Conservation (phyloP, 2,329 filamentous ascomycete genomes). For the Arthrocladium fulminans region DNA sequence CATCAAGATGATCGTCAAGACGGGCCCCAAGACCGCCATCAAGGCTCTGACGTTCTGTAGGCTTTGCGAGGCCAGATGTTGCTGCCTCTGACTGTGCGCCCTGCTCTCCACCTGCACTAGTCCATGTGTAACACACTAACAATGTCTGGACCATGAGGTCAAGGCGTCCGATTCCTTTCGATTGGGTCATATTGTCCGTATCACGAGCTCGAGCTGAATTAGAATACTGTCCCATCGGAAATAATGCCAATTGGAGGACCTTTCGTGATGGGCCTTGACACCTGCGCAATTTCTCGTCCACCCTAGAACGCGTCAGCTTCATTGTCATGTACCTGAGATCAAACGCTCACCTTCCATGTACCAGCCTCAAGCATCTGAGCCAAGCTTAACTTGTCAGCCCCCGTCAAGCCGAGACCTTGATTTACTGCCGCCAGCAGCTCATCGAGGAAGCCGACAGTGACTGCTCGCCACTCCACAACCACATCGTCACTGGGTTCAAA, state of each 20-base stretch:
- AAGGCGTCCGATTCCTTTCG: no score
- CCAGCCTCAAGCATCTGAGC: constrained; percentile 91
- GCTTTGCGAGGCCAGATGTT: no score
- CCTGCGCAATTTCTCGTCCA: constrained; percentile 89
- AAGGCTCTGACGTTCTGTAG: no score
- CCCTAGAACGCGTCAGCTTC: constrained; percentile 47
- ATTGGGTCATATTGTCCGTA: no score
- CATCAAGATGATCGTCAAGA: no score
- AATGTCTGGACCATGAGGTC: no score
- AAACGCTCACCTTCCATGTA: constrained; percentile 77
- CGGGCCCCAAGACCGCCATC: no score
- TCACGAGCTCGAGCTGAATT: no score
- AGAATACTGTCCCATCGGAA: constrained; percentile 94
- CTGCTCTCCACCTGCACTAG: no score
- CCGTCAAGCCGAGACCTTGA: constrained; percentile 56
- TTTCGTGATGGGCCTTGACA: constrained; percentile 90
- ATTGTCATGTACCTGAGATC: constrained; percentile 5
- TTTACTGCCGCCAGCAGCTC: constrained; percentile 63
- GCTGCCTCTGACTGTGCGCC: no score
- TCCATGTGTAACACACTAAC: no score
- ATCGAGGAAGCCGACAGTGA: constrained; percentile 66
- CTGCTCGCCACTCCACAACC: constrained; percentile 69
- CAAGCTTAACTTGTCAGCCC: constrained; percentile 61
- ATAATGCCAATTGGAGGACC: constrained; percentile 93
- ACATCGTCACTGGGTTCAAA: constrained; percentile 68